Conservation (phyloP, 768 basidiomycete species). For the Suillus alpinus region DNA sequence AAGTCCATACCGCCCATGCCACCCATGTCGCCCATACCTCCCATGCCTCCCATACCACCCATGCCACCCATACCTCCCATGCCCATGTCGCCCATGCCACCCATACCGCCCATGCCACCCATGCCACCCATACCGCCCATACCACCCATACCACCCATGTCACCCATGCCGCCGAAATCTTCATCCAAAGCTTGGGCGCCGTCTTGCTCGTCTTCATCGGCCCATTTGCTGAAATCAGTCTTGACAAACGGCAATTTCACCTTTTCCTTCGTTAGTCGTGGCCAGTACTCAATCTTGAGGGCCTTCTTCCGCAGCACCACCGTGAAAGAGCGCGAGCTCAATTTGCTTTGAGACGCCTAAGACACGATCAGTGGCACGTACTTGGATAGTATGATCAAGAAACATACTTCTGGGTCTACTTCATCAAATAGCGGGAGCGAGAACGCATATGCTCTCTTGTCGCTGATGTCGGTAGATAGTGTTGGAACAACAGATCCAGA, state of each 20-base stretch:
- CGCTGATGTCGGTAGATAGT: conserved; percentile 25
- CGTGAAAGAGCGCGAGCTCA: conserved; percentile 65
- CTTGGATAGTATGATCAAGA: conserved; percentile 9
- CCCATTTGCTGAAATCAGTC: conserved; percentile 95
- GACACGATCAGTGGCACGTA: conserved; percentile 15
- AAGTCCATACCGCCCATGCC: conserved; percentile 57
- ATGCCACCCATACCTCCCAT: conserved; percentile 41
- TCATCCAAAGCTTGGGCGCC: conserved; percentile 46
- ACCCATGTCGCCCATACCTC: conserved; percentile 43
- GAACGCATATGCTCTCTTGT: conserved; percentile 70
- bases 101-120: conserved; percentile 49
- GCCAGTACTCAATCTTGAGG: conserved; percentile 79
- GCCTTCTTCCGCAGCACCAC: conserved; percentile 82
- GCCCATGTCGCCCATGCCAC: conserved; percentile 43
- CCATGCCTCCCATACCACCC: conserved; percentile 45
- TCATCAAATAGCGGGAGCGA: conserved; percentile 73
- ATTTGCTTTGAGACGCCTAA: conserved; percentile 55
- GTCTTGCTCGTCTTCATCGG: conserved; percentile 96
- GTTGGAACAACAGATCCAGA: conserved; percentile 6
- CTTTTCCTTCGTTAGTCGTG: conserved; percentile 88
- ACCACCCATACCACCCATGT: conserved; percentile 40
- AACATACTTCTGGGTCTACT: conserved; percentile 67
- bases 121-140: conserved; percentile 59
- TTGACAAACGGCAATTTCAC: conserved; percentile 78
- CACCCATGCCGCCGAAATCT: conserved; percentile 28